phyloP scores from a whole-genome alignment of 805 yeast genomes.

The Scheffersomyces spartinae region DNA sequence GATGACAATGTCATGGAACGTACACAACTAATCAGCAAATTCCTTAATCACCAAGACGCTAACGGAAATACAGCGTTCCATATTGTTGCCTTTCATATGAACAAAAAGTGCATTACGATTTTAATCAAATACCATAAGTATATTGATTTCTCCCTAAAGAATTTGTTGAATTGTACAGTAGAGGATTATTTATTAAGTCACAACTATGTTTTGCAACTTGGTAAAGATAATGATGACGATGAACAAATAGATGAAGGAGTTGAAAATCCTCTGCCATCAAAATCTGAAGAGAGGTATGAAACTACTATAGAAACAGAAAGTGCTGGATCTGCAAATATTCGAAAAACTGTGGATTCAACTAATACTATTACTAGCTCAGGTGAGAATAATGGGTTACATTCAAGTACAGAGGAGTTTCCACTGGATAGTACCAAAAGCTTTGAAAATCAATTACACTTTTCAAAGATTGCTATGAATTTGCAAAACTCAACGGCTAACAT shows the following conservation, averaged over 20 bases:
- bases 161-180: constrained; percentile 31
- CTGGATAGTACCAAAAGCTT: constrained; percentile 20
- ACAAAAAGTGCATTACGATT: constrained; percentile 34
- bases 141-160: constrained; percentile 37
- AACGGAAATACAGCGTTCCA: constrained; percentile 83
- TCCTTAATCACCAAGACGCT: constrained; percentile 66
- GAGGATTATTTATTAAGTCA: constrained; percentile 26
- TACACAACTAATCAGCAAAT: constrained; percentile 46
- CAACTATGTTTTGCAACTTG: too few relatives aligned
- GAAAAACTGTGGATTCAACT: too few relatives aligned
- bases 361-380: too few relatives aligned
- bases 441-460: constrained; percentile 24
- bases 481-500: constrained; percentile 21
- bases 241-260: too few relatives aligned
- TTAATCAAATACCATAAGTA: constrained; percentile 40
- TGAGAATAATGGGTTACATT: too few relatives aligned
- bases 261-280: too few relatives aligned
- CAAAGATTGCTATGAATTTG: constrained; percentile 21
- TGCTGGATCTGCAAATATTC: too few relatives aligned
- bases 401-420: too few relatives aligned
- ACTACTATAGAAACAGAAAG: too few relatives aligned
- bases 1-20: too few relatives aligned
- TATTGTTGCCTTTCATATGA: constrained; percentile 51
- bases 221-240: too few relatives aligned
- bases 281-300: too few relatives aligned